Evolutionary conservation across 192 early-diverging fungal genomes (phyloP), one percentile per base, ranked within the genome.

Genomic region (Linderina pennispora): DNA sequence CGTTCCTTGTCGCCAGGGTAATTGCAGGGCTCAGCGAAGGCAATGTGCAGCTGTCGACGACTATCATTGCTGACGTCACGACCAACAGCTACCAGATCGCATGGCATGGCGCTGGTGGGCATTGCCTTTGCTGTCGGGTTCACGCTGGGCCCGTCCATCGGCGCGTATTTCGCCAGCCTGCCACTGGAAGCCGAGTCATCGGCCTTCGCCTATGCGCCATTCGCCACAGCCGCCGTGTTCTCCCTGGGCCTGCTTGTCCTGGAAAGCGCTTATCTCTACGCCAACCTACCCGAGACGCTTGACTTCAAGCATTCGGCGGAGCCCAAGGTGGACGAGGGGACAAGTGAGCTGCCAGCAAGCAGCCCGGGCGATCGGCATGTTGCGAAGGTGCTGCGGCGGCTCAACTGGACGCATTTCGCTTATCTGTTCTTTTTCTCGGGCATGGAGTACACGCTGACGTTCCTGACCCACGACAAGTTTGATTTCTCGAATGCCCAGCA

Each of bases 391-490:
- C 52, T 79, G 7, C 55, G 66, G 8, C 53, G 68, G 8, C 80
- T 99, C 23, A 84, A 82, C 16, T 47, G 64, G 23, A 61, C 90
- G 18, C 94, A 97, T 55, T 93, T 90, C 51, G 62, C 84, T 13
- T 94, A 89, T 55, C 75, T 95, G 31, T 91, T 99, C 52, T 75
- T 90, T 42, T 99, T 97, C 53, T 89, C 89, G 2, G 95, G 96
- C 1, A 95, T 99, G 91, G 96, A 99, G 76, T 99, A 96, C 74
- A 99, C 93, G 1, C 76, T 99, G 39, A 91, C 92, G 2, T 99
- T 99, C 61, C 66, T 97, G 47, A 99, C 96, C 0, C 89, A 88
- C 60, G 92, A 99, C 67, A 70, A 88, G 20, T 92, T 94, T 45
- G 62, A 77, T 22, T 99, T 91, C 53, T 74, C 77, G 8, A 84